phyloP scores from a whole-genome alignment of 1,284 basidiomycete genomes.

The Boletus holoroseus region DNA sequence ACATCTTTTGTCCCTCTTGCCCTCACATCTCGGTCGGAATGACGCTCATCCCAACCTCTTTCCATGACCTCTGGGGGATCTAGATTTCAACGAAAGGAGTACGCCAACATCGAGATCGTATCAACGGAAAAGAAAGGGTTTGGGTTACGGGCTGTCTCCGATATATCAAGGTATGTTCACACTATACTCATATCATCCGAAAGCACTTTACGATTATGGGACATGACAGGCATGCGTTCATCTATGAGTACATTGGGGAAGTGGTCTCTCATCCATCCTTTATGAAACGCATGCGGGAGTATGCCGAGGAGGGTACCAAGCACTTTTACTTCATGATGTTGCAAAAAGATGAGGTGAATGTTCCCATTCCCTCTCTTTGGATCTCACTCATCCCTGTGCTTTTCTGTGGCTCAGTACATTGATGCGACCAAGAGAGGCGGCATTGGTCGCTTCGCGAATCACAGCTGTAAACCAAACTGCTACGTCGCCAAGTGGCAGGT shows the following conservation, averaged over 20 bases:
- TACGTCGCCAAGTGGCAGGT: conserved; percentile 99
- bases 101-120: conserved; percentile 87
- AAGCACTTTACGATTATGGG: conserved; percentile 8
- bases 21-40: neutral
- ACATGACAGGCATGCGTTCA: conserved; percentile 72
- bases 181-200: neutral
- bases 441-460: conserved; percentile 95
- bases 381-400: neutral
- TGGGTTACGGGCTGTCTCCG: conserved; percentile 74
- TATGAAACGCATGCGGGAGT: conserved; percentile 90
- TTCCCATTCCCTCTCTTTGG: neutral
- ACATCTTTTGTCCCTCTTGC: conserved; percentile 13
- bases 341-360: conserved; percentile 87
- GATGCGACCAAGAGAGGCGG: conserved; percentile 98
- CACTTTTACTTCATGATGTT: conserved; percentile 99
- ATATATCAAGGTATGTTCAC: conserved; percentile 66
- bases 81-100: conserved; percentile 84
- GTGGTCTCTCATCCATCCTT: conserved; percentile 88
- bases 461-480: conserved; percentile 97
- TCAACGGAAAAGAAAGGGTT: conserved; percentile 94
- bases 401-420: conserved; percentile 64
- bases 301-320: conserved; percentile 87
- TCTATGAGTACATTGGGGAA: conserved; percentile 98
- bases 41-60: conserved; percentile 5
- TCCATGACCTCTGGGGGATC: conserved; percentile 1